Conservation (phyloP, 495 filamentous ascomycete species). For the Staphylotrichum longicolle region DNA sequence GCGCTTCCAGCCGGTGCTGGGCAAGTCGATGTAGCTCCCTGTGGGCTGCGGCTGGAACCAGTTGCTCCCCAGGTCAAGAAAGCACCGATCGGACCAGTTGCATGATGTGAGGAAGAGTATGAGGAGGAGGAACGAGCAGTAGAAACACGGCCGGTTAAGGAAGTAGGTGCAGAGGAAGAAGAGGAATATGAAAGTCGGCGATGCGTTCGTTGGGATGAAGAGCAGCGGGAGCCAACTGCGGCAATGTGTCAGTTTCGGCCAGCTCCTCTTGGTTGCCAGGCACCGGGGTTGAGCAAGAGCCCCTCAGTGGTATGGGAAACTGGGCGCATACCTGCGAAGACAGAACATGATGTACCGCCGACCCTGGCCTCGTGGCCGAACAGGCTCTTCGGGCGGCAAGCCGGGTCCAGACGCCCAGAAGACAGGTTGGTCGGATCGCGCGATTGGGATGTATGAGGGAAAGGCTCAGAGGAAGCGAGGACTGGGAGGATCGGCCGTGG, state of each 20-base stretch:
- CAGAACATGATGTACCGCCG: conserved; percentile 65
- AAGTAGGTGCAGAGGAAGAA: conserved; percentile 89
- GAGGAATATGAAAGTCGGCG: conserved; percentile 81
- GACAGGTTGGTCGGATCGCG: no score
- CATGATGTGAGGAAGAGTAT: conserved; percentile 87
- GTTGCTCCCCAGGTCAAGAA: conserved; percentile 78
- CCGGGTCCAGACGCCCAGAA: no score
- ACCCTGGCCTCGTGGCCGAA: not conserved
- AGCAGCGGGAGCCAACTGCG: conserved; percentile 68
- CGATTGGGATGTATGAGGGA: no score
- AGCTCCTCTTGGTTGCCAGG: not conserved
- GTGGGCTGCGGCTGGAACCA: conserved; percentile 70
- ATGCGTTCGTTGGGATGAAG: conserved; percentile 75
- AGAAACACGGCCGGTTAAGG: conserved; percentile 83
- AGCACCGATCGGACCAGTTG: conserved; percentile 87
- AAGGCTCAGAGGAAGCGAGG: no score
- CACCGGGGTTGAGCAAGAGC: no score
- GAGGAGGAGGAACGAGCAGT: conserved; percentile 85
- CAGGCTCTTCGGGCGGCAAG: not conserved
- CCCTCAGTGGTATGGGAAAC: not conserved
- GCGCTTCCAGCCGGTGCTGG: conserved; percentile 24
- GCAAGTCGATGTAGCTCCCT: conserved; percentile 25
- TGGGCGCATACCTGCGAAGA: conserved; percentile 63
- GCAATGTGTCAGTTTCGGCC: not conserved
- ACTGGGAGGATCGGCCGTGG: no score